Base-by-base conservation (phyloP, 768 basidiomycete genomes). In the Collybia sordida region DNA sequence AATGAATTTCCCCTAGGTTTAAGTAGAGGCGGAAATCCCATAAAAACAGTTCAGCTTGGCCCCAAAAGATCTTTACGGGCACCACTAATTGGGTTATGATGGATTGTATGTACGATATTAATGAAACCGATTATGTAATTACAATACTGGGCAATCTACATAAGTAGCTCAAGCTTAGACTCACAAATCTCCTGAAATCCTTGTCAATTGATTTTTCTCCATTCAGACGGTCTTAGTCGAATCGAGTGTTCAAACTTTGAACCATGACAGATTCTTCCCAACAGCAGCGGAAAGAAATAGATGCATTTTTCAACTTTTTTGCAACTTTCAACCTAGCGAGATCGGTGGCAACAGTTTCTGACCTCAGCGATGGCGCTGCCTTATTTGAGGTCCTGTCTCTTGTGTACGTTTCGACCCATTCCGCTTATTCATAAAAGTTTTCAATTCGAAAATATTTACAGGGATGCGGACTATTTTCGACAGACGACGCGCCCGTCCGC, bases 261-360 rank as follows among this genome's bases (percentile, higher is more conserved):
- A 50, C 31, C 46, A 74, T 74, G 72, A 58, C 69, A 34, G 72
- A 76, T 41, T 55, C 59, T 18, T 31, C 31, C 11, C 56, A 70
- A 2, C 66, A 57, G 9, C 52, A 74, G 60, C 67, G 68, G 51
- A 82, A 83, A 63, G 90, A 93, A 66, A 76, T 89, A 50, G 80
- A 85, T 53, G 90, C 91, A 4, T 92, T 93, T 72, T 72, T 90
- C 66, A 78, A 85, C 48, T 93, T 92, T 73, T 86, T 93, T 54
- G 70, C 81, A 3, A 84, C 85, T 17, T 92, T 93, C 64, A 67
- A 79, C 42, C 81, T 93, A 42, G 67, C 80, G 4, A 74, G 83
- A 28, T 80, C 86, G 3, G 82, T 90, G 7, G 69, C 81, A 0
- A 71, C 80, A 24, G 68, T 84, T 19, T 69, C 80, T 22, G 88